These are phyloP conservation scores for Colletotrichum acutatum DNA, from an alignment of 2,329 filamentous ascomycete genomes.

Conservation along the genomic window DNA sequence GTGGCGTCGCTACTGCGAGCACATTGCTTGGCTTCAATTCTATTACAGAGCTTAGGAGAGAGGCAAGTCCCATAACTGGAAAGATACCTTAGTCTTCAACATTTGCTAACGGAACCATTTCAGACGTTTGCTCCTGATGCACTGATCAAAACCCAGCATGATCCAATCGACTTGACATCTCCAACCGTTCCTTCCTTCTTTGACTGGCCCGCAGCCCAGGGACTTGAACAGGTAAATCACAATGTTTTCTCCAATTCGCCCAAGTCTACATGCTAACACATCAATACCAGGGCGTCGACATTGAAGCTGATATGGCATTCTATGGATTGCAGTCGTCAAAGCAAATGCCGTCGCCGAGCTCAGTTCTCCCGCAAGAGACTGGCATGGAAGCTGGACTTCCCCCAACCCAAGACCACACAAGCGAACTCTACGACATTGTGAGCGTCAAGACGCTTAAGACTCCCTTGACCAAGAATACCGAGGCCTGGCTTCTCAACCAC, in stretches of 20 bases:
- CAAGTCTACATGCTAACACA: neutral
- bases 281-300: neutral
- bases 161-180: neutral
- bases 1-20: neutral
- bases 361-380: neutral
- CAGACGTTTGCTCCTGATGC: neutral
- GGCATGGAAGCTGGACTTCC: neutral
- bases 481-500: neutral
- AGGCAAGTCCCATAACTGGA: neutral
- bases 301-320: neutral
- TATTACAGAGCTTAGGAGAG: neutral
- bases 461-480: neutral
- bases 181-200: neutral
- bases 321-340: neutral
- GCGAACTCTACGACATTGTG: neutral
- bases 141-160: neutral
- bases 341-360: neutral
- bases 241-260: neutral
- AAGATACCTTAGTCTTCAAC: neutral
- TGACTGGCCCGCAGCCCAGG: neutral
- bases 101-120: neutral
- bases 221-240: neutral
- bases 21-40: neutral
- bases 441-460: neutral
- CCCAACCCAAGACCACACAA: neutral